A percentile compares a stretch with the other conserved stretches of the same genome.
These are phyloP conservation scores for Chloranthus sessilifolius DNA, from an alignment of 164 flowering plant genomes.

Conservation along the genomic window DNA sequence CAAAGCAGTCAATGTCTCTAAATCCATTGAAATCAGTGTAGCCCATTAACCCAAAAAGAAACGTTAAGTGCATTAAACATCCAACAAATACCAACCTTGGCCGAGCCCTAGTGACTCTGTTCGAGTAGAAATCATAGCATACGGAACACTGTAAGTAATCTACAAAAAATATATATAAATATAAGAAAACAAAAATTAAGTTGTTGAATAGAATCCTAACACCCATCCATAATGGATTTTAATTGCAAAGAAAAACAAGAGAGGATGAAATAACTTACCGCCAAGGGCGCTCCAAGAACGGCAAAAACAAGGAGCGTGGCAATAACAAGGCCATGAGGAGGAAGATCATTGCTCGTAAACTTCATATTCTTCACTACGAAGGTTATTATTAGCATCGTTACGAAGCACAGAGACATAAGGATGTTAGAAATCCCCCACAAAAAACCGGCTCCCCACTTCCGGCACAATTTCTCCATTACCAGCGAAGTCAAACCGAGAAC, in stretches of 20 bases:
- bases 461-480: conserved; percentile 81
- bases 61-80: conserved; percentile 2
- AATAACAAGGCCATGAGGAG: conserved; percentile 65
- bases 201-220: not conserved
- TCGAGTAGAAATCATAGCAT: conserved; percentile 77
- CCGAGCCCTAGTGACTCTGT: conserved; percentile 88
- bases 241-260: not conserved
- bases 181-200: conserved; percentile 2
- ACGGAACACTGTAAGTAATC: conserved; percentile 95
- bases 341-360: conserved; percentile 28
- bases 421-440: conserved; percentile 89
- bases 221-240: not conserved
- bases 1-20: too few relatives aligned
- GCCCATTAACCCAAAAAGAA: not conserved
- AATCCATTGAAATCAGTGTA: too few relatives aligned
- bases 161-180: conserved; percentile 41
- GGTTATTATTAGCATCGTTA: conserved; percentile 63
- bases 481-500: conserved; percentile 81
- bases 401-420: conserved; percentile 72
- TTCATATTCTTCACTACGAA: conserved; percentile 36
- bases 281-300: conserved; percentile 84
- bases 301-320: conserved; percentile 61
- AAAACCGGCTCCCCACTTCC: conserved; percentile 88
- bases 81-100: conserved; percentile 55
- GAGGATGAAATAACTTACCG: conserved; percentile 53